phyloP scores from a whole-genome alignment of 106 monocot species.

The Cymbidium sinense region DNA sequence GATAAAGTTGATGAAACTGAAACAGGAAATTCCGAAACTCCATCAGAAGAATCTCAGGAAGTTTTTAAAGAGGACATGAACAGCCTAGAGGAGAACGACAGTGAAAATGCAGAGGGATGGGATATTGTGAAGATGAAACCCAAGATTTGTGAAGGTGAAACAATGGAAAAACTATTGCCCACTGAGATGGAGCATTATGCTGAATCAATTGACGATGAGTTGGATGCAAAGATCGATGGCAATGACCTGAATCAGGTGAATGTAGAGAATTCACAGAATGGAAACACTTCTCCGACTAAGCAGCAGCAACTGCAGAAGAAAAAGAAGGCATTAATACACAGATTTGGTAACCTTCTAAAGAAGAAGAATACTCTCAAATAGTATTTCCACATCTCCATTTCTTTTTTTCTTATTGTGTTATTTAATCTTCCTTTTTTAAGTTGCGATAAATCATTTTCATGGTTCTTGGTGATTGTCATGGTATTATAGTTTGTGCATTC shows the following conservation, averaged over 20 bases:
- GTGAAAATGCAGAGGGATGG: not conserved
- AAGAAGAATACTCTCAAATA: slow-evolving; percentile 35
- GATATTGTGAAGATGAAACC: not conserved
- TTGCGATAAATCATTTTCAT: not conserved
- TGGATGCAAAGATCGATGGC: slow-evolving; percentile 26
- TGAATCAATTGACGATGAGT: slow-evolving; percentile 33
- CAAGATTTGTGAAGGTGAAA: slow-evolving; percentile 12
- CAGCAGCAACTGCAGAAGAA: slow-evolving; percentile 38
- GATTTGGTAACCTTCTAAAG: slow-evolving; percentile 52
- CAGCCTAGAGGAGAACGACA: slow-evolving; percentile 7
- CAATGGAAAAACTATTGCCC: not conserved
- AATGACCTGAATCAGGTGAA: slow-evolving; percentile 22
- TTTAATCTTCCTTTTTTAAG: not conserved
- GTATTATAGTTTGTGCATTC: not conserved
- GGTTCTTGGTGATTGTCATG: too few relatives aligned
- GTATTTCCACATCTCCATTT: not conserved
- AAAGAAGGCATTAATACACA: slow-evolving; percentile 45
- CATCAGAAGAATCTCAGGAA: slow-evolving; percentile 1
- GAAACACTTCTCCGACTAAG: slow-evolving; percentile 16
- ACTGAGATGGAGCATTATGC: not conserved
- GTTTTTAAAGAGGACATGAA: slow-evolving; percentile 5
- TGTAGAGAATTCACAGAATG: slow-evolving; percentile 25
- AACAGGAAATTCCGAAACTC: slow-evolving; percentile 7
- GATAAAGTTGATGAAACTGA: slow-evolving; percentile 10
- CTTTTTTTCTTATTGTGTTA: not conserved